A percentile compares a stretch with the other conserved stretches of the same genome.
Evolutionary conservation across 1,139 yeast genomes (phyloP).

Genomic region (Nakaseomyces uthaithaninus): DNA sequence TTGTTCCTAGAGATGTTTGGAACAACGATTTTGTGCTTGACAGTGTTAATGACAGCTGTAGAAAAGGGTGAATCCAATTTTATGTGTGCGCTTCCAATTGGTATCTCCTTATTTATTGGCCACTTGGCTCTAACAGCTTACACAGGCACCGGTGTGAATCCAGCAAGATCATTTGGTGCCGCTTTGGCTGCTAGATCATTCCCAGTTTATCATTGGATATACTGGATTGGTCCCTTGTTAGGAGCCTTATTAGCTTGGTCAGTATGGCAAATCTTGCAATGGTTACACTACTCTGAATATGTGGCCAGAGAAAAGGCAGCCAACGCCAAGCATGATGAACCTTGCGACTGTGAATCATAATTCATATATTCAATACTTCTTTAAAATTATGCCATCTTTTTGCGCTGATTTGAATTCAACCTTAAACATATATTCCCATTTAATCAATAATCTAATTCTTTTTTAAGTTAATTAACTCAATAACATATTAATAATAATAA

Average conservation of each 20-base stretch:
- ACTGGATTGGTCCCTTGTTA: conserved; percentile 77
- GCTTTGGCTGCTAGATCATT: conserved; percentile 59
- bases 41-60: conserved; percentile 75
- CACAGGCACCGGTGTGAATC: conserved; percentile 88
- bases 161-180: conserved; percentile 85
- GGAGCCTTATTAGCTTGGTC: conserved; percentile 60
- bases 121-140: conserved; percentile 73
- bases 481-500: too few species aligned
- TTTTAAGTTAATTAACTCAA: too few species aligned
- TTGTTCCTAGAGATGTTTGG: conserved; percentile 75
- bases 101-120: conserved; percentile 70
- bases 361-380: too few species aligned
- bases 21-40: conserved; percentile 59
- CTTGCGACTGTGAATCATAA: neutral
- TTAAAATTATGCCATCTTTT: too few species aligned
- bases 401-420: too few species aligned
- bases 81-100: conserved; percentile 77
- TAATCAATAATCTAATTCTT: too few species aligned
- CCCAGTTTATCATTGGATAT: conserved; percentile 82
- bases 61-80: conserved; percentile 68
- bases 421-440: too few species aligned
- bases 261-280: conserved; percentile 57
- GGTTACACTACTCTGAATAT: conserved; percentile 42
- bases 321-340: conserved; percentile 4
- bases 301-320: conserved; percentile 9